Conservation (phyloP, 2,329 filamentous ascomycete species). For the Orbilia quercus region DNA sequence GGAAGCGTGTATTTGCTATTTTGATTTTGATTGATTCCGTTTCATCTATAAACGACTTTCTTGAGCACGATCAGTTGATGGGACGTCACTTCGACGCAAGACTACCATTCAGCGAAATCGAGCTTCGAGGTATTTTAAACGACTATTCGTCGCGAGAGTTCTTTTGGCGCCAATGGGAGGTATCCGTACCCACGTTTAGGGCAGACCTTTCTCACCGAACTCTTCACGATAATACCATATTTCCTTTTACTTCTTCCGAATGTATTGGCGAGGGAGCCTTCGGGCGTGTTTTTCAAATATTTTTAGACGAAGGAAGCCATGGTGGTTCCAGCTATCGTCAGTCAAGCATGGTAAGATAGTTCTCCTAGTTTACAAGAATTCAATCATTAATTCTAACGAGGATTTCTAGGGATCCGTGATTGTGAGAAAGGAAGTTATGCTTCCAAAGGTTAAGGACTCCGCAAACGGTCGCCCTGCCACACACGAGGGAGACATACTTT, state of each 20-base stretch:
- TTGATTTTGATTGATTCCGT: constrained; percentile 2
- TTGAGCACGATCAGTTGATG: background rate
- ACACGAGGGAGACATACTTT: background rate
- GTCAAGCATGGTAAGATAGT: background rate
- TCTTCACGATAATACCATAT: constrained; percentile 1
- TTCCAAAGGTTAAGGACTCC: background rate
- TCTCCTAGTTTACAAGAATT: background rate
- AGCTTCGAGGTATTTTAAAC: background rate
- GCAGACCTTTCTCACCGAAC: background rate
- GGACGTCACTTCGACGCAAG: background rate
- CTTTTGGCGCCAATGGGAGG: background rate
- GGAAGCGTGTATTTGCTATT: constrained; percentile 2
- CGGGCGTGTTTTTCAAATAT: constrained; percentile 8
- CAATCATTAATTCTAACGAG: background rate
- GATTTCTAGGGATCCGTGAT: background rate
- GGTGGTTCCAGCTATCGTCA: background rate
- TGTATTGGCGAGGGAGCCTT: constrained; percentile 1
- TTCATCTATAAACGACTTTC: background rate
- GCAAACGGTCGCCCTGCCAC: background rate
- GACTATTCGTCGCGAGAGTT: background rate
- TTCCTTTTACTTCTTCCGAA: background rate
- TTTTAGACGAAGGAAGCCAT: background rate
- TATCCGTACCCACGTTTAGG: background rate
- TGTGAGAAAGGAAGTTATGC: constrained; percentile 2
- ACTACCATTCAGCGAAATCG: background rate